These are phyloP conservation scores for Calonectria pteridis DNA, from an alignment of 2,329 filamentous ascomycete genomes.

Conservation along the genomic window DNA sequence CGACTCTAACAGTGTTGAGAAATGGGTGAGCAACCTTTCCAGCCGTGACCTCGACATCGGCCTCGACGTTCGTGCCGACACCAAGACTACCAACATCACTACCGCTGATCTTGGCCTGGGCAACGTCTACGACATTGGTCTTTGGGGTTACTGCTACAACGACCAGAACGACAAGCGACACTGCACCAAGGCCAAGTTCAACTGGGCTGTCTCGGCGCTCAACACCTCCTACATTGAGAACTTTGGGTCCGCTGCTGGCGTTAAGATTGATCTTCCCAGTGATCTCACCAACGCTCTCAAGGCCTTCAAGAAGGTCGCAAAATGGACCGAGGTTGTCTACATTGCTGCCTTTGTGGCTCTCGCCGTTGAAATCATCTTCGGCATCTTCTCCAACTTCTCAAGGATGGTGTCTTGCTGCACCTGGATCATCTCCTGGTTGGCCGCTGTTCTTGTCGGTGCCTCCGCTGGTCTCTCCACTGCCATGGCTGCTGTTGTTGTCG, in stretches of 20 bases:
- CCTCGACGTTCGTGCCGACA: constrained; percentile 38
- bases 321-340: constrained; percentile 88
- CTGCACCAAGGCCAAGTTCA: constrained; percentile 78
- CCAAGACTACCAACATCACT: constrained; percentile 63
- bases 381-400: constrained; percentile 86
- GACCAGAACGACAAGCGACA: constrained; percentile 64
- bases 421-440: constrained; percentile 78
- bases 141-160: constrained; percentile 89
- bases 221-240: constrained; percentile 70
- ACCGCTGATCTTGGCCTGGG: constrained; percentile 72
- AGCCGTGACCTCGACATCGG: constrained; percentile 32
- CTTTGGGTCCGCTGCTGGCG: constrained; percentile 60
- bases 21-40: constrained; percentile 49
- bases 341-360: constrained; percentile 79
- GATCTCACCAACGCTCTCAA: constrained; percentile 76
- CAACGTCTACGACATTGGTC: constrained; percentile 82
- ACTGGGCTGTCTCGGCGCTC: constrained; percentile 83
- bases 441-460: constrained; percentile 66
- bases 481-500: constrained; percentile 77
- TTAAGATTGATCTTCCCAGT: constrained; percentile 74
- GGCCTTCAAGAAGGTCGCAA: constrained; percentile 78
- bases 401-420: constrained; percentile 85
- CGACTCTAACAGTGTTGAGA: constrained; percentile 49
- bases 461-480: constrained; percentile 81
- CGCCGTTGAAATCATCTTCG: constrained; percentile 78